Conservation (phyloP, 225 moss, liverwort and hornwort genomes). For the Physcomitrellopsis africana region DNA sequence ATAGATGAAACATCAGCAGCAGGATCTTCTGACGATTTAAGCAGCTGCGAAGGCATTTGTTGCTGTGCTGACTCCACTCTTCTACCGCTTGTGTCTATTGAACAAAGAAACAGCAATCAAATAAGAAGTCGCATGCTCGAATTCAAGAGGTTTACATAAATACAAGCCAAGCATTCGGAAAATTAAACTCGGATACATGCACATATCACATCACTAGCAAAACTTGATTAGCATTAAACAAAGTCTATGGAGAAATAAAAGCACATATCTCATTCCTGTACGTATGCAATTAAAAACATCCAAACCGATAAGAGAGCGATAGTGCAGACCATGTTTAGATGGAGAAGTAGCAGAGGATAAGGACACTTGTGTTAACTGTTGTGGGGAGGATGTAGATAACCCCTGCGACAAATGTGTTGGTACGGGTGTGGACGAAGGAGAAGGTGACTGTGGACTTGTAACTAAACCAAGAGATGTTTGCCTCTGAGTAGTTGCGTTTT, state of each 20-base stretch:
- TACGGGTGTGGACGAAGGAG: constrained; percentile 65
- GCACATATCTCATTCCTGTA: background rate
- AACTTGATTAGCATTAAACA: background rate
- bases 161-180: constrained; percentile 11
- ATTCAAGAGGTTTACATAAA: constrained; percentile 13
- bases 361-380: constrained; percentile 64
- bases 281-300: background rate
- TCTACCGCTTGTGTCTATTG: constrained; percentile 53
- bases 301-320: constrained; percentile 8
- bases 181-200: constrained; percentile 18
- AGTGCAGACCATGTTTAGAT: constrained; percentile 66
- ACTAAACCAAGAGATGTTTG: constrained; percentile 60
- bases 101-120: constrained; percentile 26
- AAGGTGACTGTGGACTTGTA: constrained; percentile 66
- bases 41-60: constrained; percentile 46
- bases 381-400: constrained; percentile 62
- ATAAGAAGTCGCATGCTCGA: constrained; percentile 17
- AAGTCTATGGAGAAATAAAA: constrained; percentile 6
- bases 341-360: constrained; percentile 64
- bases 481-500: constrained; percentile 52
- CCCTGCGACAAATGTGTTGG: constrained; percentile 69
- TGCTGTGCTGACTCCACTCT: constrained; percentile 58
- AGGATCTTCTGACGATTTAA: constrained; percentile 64
- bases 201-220: constrained; percentile 15
- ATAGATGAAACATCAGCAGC: constrained; percentile 55